Conservation (phyloP, 2,329 filamentous ascomycete species). For the Blumeriella jaapii region DNA sequence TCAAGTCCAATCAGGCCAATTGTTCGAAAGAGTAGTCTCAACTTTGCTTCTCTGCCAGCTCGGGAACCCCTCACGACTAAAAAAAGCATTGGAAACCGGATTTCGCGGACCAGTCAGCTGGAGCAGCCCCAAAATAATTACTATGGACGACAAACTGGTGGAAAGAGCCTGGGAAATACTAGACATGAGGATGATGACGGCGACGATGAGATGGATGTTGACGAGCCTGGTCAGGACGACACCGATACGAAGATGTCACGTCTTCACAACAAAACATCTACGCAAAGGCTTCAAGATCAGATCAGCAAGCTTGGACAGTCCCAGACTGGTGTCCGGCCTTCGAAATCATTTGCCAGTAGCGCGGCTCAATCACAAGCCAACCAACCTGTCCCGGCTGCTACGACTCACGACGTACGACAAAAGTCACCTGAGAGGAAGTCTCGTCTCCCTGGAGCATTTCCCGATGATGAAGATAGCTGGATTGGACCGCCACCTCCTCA, state of each 20-base stretch:
- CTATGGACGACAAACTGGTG: conserved; percentile 60
- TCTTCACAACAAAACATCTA: conserved; percentile 78
- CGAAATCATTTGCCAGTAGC: conserved; percentile 25
- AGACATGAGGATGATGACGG: conserved; percentile 33
- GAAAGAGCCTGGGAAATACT: conserved; percentile 53
- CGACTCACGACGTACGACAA: conserved; percentile 9
- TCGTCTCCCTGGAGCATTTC: conserved; percentile 45
- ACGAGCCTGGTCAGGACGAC: conserved; percentile 27
- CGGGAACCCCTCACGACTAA: conserved; percentile 77
- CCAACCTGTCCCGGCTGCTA: conserved; percentile 11
- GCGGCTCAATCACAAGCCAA: conserved; percentile 15
- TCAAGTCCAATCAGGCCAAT: conserved; percentile 67
- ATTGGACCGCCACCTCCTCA: conserved; percentile 38
- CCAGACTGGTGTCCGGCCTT: conserved; percentile 27
- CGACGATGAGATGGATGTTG: conserved; percentile 43
- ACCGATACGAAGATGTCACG: conserved; percentile 39
- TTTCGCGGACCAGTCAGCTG: conserved; percentile 67
- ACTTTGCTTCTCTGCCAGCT: conserved; percentile 84
- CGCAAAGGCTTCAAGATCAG: conserved; percentile 82
- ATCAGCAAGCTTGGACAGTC: conserved; percentile 63
- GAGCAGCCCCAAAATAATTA: conserved; percentile 65
- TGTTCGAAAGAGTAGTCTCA: conserved; percentile 85
- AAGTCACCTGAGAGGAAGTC: conserved; percentile 13
- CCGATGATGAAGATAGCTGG: conserved; percentile 49
- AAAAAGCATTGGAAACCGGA: conserved; percentile 65